A percentile compares a stretch with the other conserved stretches of the same genome.
Evolutionary conservation across 1,139 yeast species (phyloP).

Genomic region (Blastobotrys elegans): DNA sequence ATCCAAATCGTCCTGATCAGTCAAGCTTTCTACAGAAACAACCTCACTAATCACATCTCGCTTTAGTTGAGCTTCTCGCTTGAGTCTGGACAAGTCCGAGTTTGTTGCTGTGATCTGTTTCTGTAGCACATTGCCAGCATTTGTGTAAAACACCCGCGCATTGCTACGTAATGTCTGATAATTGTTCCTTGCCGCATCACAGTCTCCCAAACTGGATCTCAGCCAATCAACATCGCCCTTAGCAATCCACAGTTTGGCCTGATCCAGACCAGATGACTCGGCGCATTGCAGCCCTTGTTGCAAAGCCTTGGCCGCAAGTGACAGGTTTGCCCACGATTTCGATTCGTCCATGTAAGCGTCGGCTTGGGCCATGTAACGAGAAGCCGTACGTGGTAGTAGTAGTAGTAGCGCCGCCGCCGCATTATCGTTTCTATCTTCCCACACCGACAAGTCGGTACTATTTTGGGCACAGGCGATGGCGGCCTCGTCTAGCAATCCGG

Average conservation of each 20-base stretch:
- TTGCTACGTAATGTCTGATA: slow-evolving; percentile 20
- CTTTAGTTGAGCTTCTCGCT: slow-evolving; percentile 19
- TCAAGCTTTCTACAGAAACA: not conserved
- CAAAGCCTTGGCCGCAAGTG: slow-evolving; percentile 15
- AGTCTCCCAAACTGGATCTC: slow-evolving; percentile 19
- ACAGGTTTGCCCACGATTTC: slow-evolving; percentile 14
- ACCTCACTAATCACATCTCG: not conserved
- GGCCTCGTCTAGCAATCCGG: slow-evolving; percentile 16
- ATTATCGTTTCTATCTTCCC: no score
- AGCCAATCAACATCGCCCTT: slow-evolving; percentile 28
- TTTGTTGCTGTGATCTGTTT: slow-evolving; percentile 12
- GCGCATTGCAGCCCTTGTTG: slow-evolving; percentile 4
- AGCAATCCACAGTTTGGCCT: slow-evolving; percentile 20
- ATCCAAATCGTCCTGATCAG: not conserved
- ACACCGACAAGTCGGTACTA: slow-evolving; percentile 4
- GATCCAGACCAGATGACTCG: slow-evolving; percentile 1
- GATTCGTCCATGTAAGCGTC: slow-evolving; percentile 23
- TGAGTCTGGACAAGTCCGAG: slow-evolving; percentile 16
- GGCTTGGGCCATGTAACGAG: slow-evolving; percentile 24
- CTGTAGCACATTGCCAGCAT: slow-evolving; percentile 19
- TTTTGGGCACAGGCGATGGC: slow-evolving; percentile 19
- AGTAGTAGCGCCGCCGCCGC: no score
- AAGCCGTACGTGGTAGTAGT: slow-evolving; percentile 21
- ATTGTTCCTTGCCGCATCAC: slow-evolving; percentile 19
- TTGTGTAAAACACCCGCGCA: slow-evolving; percentile 24